These are phyloP conservation scores for Ulvella scutata DNA, from an alignment of 139 green algal species.

Conservation along the genomic window DNA sequence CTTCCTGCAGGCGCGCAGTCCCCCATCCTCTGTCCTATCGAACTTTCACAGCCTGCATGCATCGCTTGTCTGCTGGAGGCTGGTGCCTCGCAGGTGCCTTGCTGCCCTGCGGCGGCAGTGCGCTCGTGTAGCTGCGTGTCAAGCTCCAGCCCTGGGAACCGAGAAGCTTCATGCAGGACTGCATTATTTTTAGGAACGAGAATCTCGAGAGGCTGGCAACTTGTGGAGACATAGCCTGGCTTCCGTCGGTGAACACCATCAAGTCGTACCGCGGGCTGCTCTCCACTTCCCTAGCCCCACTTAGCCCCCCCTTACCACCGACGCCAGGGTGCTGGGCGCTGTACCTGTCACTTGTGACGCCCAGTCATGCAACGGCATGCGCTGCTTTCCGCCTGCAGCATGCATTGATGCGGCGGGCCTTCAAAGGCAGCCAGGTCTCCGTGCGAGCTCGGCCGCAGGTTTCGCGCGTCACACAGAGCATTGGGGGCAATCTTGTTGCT, in stretches of 20 bases:
- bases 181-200: not conserved
- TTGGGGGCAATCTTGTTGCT: not conserved
- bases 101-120: too few relatives aligned
- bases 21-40: too few relatives aligned
- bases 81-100: too few relatives aligned
- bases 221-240: not conserved
- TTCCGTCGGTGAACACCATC: not conserved
- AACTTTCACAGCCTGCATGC: too few relatives aligned
- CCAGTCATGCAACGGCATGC: not conserved
- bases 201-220: not conserved
- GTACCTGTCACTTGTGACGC: not conserved
- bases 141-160: too few relatives aligned
- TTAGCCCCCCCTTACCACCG: not conserved
- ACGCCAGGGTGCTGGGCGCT: not conserved
- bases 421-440: not conserved
- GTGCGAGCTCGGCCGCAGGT: not conserved
- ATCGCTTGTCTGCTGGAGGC: too few relatives aligned
- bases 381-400: not conserved
- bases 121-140: too few relatives aligned
- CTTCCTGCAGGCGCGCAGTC: not conserved
- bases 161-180: too few relatives aligned
- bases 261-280: not conserved
- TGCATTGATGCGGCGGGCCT: not conserved
- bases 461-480: not conserved
- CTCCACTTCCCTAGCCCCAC: not conserved